Base-by-base conservation (phyloP, 2,329 filamentous ascomycete species). In the Lachnellula willkommii region DNA sequence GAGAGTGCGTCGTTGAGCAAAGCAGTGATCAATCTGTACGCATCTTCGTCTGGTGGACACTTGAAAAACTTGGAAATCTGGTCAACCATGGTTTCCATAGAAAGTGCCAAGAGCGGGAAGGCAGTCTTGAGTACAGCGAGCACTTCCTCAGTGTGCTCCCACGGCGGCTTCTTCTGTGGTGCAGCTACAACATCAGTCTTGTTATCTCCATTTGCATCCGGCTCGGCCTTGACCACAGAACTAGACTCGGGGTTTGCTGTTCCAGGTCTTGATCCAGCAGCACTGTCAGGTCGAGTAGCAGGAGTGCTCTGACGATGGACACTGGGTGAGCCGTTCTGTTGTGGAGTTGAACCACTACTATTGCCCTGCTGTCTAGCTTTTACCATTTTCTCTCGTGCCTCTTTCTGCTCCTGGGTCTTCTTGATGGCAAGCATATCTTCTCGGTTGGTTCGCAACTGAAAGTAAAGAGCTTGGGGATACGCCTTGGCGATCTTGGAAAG, bases 31-130 rank as follows among this genome's bases (percentile, higher is more conserved):
- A 99, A 79, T 50, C 94, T 83, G 72, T 97, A 97, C 2, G 94
- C 95, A 75, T 99, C 94, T 71, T 99, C 94, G 66, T 99, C 94
- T 0, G 93, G 93, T 14, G 93, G 93, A 67, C 94, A 97, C 75
- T 99, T 99, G 82, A 99, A 99, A 73, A 97, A 88, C 78, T 97
- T 97, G 72, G 94, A 89, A 57, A 99, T 96, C 73, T 97, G 93
- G 69, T 99, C 94, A 32, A 97, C 92, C 91, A 97, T 99, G 0
- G 93, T 96, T 75, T 99, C 94, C 94, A 99, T 97, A 0, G 93
- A 96, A 45, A 97, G 77, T 9, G 95, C 94, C 65, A 99, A 81
- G 17, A 99, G 80, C 24, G 94, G 94, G 78, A 97, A 99, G 0
- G 93, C 92, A 6, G 94, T 97, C 78, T 99, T 97, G 53, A 99